Conservation (phyloP, 2,329 filamentous ascomycete genomes). For the Aschersonia sp. region DNA sequence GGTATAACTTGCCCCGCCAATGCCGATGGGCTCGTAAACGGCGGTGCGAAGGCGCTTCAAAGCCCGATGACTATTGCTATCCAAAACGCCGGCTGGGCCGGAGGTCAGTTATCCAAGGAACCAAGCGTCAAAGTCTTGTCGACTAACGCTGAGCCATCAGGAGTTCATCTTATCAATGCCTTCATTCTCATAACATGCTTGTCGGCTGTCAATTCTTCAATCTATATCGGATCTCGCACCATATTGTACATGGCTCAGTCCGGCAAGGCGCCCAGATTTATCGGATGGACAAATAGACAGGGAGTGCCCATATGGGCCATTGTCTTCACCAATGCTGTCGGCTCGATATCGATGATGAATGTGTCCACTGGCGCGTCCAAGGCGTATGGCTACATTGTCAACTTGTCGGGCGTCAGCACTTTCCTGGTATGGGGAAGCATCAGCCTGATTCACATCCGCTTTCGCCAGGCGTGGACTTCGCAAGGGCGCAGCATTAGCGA, state of each 20-base stretch:
- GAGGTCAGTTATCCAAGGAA: constrained; percentile 24
- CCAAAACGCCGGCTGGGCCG: constrained; percentile 57
- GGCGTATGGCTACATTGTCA: constrained; percentile 57
- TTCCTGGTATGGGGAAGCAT: constrained; percentile 62
- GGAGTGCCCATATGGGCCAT: constrained; percentile 49
- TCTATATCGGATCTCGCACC: constrained; percentile 65
- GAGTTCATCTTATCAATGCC: constrained; percentile 61
- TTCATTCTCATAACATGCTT: constrained; percentile 63
- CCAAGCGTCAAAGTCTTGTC: not conserved
- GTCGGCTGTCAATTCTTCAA: constrained; percentile 57
- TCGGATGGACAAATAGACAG: constrained; percentile 51
- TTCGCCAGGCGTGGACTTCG: constrained; percentile 45
- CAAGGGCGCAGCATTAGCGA: constrained; percentile 40
- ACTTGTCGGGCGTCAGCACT: constrained; percentile 53
- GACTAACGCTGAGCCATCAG: constrained; percentile 7
- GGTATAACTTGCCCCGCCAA: constrained; percentile 61
- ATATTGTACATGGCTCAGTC: constrained; percentile 63
- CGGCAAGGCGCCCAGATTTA: constrained; percentile 52
- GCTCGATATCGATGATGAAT: constrained; percentile 63
- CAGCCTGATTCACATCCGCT: constrained; percentile 56
- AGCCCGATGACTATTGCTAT: constrained; percentile 63
- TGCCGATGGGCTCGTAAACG: constrained; percentile 46
- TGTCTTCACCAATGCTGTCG: constrained; percentile 55
- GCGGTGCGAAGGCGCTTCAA: constrained; percentile 46
- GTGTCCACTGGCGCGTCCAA: constrained; percentile 48